Base-by-base conservation (phyloP, 2,329 filamentous ascomycete species). In the Biscogniauxia sp. region DNA sequence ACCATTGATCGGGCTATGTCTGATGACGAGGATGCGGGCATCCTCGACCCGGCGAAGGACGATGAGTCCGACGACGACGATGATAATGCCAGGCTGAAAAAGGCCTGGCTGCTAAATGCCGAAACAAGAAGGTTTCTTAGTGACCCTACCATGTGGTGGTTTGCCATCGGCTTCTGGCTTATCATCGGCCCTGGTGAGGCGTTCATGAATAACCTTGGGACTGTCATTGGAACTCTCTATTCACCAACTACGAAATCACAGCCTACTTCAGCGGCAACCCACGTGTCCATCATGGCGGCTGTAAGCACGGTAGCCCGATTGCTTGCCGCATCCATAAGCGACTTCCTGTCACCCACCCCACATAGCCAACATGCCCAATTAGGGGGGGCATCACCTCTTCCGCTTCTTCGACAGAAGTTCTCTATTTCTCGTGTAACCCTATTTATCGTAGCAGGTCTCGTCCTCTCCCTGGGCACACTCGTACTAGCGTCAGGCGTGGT, bases 121-220 rank as follows among this genome's bases (percentile, higher is more conserved):
- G 94, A 97, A 74, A 98, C 95, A 0, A 83, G 88, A 13, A 82
- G 87, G 3, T 99, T 98, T 74, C 82, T 99, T 9, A 83, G 85
- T 23, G 95, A 99, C 68, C 88, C 85, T 62, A 97, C 93, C 13
- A 98, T 98, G 94, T 99, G 94, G 94, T 91, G 88, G 73, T 89
- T 99, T 67, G 92, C 94, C 0, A 79, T 88, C 0, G 93, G 93
- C 20, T 98, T 99, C 77, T 92, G 98, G 75, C 84, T 98, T 64
- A 91, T 97, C 68, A 91, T 93, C 57, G 95, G 95, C 0, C 94
- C 95, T 0, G 94, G 93, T n/a, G 95, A 99, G 77, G 91, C 94
- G 11, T 99, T 97, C 74, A 93, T 98, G 77, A 99, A 98, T 78
- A 99, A 98, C 70, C 80, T 99, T 9, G 95, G 95, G 41, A 97